Conservation (phyloP, 768 basidiomycete genomes). For the Lentinula edodes region DNA sequence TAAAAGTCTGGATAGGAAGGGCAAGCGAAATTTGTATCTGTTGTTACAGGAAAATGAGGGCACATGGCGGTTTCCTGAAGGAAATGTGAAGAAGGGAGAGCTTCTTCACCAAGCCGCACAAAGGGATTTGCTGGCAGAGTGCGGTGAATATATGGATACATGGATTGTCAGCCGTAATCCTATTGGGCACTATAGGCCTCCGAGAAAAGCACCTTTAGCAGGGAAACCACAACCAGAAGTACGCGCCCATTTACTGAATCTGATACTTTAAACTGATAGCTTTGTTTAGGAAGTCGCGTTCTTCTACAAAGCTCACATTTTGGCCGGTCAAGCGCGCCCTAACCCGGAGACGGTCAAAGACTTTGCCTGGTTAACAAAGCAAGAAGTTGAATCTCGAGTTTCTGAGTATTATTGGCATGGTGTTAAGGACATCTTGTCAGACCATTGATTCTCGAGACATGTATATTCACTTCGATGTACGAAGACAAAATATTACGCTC, state of each 20-base stretch:
- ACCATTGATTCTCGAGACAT: slow-evolving; percentile 33
- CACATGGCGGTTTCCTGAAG: slow-evolving; percentile 81
- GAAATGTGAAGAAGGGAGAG: slow-evolving; percentile 54
- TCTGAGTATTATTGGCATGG: slow-evolving; percentile 67
- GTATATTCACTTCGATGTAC: background rate
- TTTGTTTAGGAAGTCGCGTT: slow-evolving; percentile 64
- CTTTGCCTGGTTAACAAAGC: slow-evolving; percentile 93
- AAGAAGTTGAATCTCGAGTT: slow-evolving; percentile 77
- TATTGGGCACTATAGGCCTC: slow-evolving; percentile 68
- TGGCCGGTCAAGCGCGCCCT: slow-evolving; percentile 78
- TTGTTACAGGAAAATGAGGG: slow-evolving; percentile 53
- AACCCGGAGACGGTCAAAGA: slow-evolving; percentile 51
- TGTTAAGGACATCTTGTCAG: slow-evolving; percentile 78
- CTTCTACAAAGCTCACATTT: slow-evolving; percentile 91
- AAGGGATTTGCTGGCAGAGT: slow-evolving; percentile 62
- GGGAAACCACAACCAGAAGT: slow-evolving; percentile 31
- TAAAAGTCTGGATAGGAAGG: slow-evolving; percentile 74
- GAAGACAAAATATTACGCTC: background rate
- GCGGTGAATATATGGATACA: slow-evolving; percentile 81
- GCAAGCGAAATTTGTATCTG: slow-evolving; percentile 87
- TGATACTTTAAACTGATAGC: background rate
- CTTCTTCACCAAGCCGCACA: slow-evolving; percentile 79
- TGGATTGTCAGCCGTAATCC: slow-evolving; percentile 94
- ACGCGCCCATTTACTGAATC: slow-evolving; percentile 10
- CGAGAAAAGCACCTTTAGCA: slow-evolving; percentile 22